Conservation (phyloP, 2,329 filamentous ascomycete species). For the Trichoderma atroviride region DNA sequence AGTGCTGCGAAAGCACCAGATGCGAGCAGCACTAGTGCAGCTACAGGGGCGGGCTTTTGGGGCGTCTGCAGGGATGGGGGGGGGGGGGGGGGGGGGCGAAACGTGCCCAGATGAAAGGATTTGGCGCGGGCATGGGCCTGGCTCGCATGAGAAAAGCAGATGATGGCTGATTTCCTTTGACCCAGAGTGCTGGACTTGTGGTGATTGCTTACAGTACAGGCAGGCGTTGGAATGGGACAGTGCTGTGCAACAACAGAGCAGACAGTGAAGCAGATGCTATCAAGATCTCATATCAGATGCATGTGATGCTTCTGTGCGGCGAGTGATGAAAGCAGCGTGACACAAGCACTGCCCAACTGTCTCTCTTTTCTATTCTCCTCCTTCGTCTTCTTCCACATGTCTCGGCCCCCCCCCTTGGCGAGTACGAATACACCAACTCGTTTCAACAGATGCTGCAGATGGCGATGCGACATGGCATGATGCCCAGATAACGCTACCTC, state of each 20-base stretch:
- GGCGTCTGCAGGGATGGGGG: background rate
- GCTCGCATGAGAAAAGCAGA: background rate
- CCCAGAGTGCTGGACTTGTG: background rate
- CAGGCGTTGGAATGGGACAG: background rate
- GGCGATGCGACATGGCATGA: background rate
- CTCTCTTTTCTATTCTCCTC: background rate
- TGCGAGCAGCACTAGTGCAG: background rate
- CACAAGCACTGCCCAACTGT: background rate
- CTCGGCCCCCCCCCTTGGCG: constrained; percentile 4
- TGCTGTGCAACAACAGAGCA: background rate
- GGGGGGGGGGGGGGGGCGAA: too few species aligned
- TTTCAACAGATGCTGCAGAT: background rate
- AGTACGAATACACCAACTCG: background rate
- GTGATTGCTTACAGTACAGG: background rate
- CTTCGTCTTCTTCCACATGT: background rate
- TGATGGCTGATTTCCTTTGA: background rate
- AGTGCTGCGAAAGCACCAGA: background rate
- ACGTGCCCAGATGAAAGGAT: constrained; percentile 3
- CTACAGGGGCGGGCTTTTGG: background rate
- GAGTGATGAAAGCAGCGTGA: background rate
- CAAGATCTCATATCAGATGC: background rate
- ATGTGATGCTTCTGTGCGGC: background rate
- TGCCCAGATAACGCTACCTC: background rate
- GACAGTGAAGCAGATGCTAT: background rate
- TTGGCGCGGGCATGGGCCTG: background rate